Evolutionary conservation across 2,329 filamentous ascomycete genomes (phyloP).

Genomic region (Ceratocystiopsis sp.): DNA sequence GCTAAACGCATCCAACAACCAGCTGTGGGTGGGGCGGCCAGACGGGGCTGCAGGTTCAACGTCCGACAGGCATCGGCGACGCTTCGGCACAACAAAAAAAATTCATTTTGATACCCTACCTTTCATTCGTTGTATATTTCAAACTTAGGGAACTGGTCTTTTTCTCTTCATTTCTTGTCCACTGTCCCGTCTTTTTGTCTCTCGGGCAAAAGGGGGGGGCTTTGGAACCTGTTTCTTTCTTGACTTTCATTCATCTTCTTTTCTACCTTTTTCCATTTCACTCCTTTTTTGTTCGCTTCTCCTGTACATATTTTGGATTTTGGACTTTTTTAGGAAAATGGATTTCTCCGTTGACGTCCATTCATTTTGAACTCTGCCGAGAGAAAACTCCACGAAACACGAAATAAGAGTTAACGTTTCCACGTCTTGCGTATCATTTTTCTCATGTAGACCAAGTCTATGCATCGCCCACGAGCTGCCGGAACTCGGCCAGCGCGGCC

Average conservation of each 20-base stretch:
- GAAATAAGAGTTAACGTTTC: too few relatives aligned
- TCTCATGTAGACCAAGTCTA: not conserved
- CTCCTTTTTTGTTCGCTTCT: not conserved
- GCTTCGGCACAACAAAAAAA: conserved; percentile 2
- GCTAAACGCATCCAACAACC: not conserved
- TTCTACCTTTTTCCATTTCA: not conserved
- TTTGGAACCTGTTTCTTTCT: not conserved
- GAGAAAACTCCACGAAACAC: too few relatives aligned
- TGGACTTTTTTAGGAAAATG: not conserved
- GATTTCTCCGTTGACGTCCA: too few relatives aligned
- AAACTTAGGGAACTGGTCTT: conserved; percentile 3
- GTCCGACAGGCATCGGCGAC: not conserved
- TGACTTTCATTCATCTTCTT: not conserved
- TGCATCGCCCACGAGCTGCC: not conserved
- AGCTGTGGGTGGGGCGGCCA: not conserved
- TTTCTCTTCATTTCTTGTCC: not conserved
- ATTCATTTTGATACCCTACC: conserved; percentile 8
- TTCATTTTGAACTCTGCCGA: too few relatives aligned
- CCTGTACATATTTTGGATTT: conserved; percentile 2
- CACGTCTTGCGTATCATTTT: too few relatives aligned
- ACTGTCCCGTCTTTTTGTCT: conserved; percentile 1
- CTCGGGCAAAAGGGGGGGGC: too few relatives aligned
- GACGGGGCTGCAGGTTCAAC: too few relatives aligned
- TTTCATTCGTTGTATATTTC: conserved; percentile 7
- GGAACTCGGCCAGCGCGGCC: conserved; percentile 4